Evolutionary conservation across 495 filamentous ascomycete genomes (phyloP).

Genomic region (Penicillium subrubescens): DNA sequence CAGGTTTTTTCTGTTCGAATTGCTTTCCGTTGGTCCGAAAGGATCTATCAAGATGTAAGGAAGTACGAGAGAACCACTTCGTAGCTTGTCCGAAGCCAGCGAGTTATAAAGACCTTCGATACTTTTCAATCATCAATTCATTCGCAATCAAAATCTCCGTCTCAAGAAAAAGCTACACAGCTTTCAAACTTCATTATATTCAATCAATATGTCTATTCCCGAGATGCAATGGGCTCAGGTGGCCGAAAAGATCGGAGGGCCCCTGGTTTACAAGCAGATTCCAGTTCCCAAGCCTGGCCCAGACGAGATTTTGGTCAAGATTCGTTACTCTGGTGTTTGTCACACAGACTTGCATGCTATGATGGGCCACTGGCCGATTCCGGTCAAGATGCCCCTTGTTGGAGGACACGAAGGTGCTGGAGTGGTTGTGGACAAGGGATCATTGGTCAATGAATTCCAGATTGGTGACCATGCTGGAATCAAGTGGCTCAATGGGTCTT

Average conservation of each 20-base stretch:
- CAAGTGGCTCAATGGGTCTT: slow-evolving; percentile 90
- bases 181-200: slow-evolving; percentile 37
- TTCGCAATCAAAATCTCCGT: background rate
- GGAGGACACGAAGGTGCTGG: slow-evolving; percentile 95
- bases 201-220: background rate
- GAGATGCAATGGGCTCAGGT: slow-evolving; percentile 86
- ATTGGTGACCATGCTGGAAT: slow-evolving; percentile 83
- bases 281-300: slow-evolving; percentile 75
- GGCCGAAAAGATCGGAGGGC: slow-evolving; percentile 73
- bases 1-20: background rate
- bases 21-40: slow-evolving; percentile 7
- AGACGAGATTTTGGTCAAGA: slow-evolving; percentile 87
- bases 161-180: background rate
- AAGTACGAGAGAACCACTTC: background rate
- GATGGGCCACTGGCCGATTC: slow-evolving; percentile 85
- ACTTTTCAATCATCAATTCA: background rate
- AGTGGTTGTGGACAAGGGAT: slow-evolving; percentile 77
- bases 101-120: background rate
- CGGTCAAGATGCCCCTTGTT: slow-evolving; percentile 78
- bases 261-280: slow-evolving; percentile 79
- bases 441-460: slow-evolving; percentile 70
- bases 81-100: background rate
- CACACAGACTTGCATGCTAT: slow-evolving; percentile 87
- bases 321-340: slow-evolving; percentile 92
- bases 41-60: slow-evolving; percentile 1